Evolutionary conservation across 1,284 basidiomycete species (phyloP), one percentile per base, ranked within the genome.

Genomic region (Cutaneotrichosporon cyanovorans): DNA sequence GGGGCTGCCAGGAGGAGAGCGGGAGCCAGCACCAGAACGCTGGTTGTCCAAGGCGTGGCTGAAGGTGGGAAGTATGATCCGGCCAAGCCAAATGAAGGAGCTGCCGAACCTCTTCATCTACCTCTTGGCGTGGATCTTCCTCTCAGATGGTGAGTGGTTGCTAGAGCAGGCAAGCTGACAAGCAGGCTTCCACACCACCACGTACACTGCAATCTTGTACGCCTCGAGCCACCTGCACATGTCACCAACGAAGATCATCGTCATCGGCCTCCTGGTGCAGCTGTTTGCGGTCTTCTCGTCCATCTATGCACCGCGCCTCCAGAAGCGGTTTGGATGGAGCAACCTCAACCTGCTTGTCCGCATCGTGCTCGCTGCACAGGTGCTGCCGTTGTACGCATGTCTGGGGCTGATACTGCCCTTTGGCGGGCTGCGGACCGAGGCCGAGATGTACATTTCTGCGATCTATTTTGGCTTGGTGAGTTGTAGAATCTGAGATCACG

Each of bases 61-160:
- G 15, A 48, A 60, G 32, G 55, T 71, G 4, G 63, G 58, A 0
- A 73, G 73, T 30, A 88, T 88, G 83, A 71, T 91, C 12, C 74
- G 73, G 1, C 81, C 78, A 72, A 66, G 66, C 4, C 81, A 91
- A 62, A 79, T 91, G 28, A 77, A 76, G 65, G 77, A 77, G 48
- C 73, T 92, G n/a, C 76, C 77, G 30, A 84, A 88, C 61, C 87
- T 89, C 0, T 95, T 91, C 74, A 77, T 78, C 49, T 92, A 87
- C 60, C 81, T 93, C 33, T 77, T 82, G 4, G 86, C 90, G 0
- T 93, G 90, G 88, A 89, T 93, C 63, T 77, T 93, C 12, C 78
- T 95, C 23, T 88, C 85, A 1, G 89, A 93, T 62, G 87, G 87
- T 86, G 42, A 42, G 78, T 41, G 14, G 25, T 50, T 21, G 21